Percentiles rank a stretch among this genome's conserved stretches.
Evolutionary conservation across 2,329 filamentous ascomycete genomes (phyloP).

Genomic region (Calonectria pseudoturangicola): DNA sequence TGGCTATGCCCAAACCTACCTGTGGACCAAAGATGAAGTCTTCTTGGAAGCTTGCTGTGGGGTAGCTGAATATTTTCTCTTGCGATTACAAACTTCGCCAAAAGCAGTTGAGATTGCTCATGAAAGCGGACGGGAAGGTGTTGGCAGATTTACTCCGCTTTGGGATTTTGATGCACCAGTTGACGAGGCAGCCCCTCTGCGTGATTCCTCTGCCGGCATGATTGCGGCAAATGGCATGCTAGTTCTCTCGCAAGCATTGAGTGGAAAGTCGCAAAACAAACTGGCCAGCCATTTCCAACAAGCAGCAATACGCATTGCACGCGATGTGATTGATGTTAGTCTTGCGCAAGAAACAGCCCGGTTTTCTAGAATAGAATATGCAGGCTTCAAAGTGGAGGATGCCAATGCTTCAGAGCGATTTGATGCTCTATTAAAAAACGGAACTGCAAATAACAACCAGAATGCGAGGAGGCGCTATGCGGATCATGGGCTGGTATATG

Average conservation of each 20-base stretch:
- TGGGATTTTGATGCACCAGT: slow-evolving; percentile 65
- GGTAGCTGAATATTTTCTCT: slow-evolving; percentile 68
- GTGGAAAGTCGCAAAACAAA: slow-evolving; percentile 30
- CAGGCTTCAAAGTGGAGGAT: background rate
- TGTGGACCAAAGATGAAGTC: slow-evolving; percentile 64
- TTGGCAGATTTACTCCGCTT: slow-evolving; percentile 55
- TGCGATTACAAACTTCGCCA: slow-evolving; percentile 57
- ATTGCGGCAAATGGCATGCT: slow-evolving; percentile 66
- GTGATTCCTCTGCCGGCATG: slow-evolving; percentile 62
- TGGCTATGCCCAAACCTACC: slow-evolving; percentile 69
- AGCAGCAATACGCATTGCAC: slow-evolving; percentile 55
- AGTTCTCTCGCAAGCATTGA: slow-evolving; percentile 60
- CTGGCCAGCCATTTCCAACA: slow-evolving; percentile 53
- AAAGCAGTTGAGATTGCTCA: slow-evolving; percentile 49
- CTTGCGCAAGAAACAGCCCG: slow-evolving; percentile 52
- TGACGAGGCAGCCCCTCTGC: slow-evolving; percentile 53
- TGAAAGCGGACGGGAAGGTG: background rate
- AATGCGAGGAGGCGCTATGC: slow-evolving; percentile 53
- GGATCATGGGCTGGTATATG: slow-evolving; percentile 68
- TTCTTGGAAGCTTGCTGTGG: slow-evolving; percentile 66
- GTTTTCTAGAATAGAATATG: background rate
- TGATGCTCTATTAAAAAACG: slow-evolving; percentile 57
- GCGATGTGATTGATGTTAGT: slow-evolving; percentile 56
- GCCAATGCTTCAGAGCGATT: slow-evolving; percentile 41
- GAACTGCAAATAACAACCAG: slow-evolving; percentile 59